Base-by-base conservation (phyloP, 495 filamentous ascomycete species). In the Aspergillus bertholletiae region DNA sequence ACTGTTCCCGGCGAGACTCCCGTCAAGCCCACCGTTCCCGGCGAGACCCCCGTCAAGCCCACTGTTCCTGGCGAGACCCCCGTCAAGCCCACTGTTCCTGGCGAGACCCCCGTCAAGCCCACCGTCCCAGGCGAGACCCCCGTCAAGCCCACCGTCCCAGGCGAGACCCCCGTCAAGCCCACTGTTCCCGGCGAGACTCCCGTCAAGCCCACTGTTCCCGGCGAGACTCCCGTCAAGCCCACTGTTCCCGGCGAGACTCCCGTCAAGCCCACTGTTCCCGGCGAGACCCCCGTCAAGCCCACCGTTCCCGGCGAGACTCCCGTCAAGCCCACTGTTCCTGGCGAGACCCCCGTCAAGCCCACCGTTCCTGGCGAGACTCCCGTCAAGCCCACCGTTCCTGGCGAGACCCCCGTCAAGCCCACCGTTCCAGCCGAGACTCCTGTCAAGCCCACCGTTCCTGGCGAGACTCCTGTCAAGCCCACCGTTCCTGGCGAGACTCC, bases 121-220 rank as follows among this genome's bases (percentile, higher is more conserved):
- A 53, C 47, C 40, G 48, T 21, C 40, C 32, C 57, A 49, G 57
- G 35, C n/a, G 30, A 41, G 23, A 24, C 49, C 24, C 32, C 41
- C 11, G 39, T 5, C 6, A 20, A 46, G 43, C 8, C 43, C 20
- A 37, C 34, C 6, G 13, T 15, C 6, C 46, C 23, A 23, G 43
- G 23, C 51, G 51, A 13, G 54, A 37, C 54, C 11, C 58, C 58
- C 7, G 51, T 54, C n/a, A 40, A 53, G 34, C 28, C 56, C 44
- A 51, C 48, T 7, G 53, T 59, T 27, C 55, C 49, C 27, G 50
- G 28, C 53, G 23, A 48, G 30, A 24, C 43, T 26, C 24, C 50
- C 46, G 52, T 20, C 7, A 13, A 51, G 30, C 30, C 30, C 9
- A 9, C 30, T 34, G 30, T 34, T 34, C 30, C 30, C 4, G 30